Base-by-base conservation (phyloP, 345 rosid genomes). In the Euphorbia pulcherrima region DNA sequence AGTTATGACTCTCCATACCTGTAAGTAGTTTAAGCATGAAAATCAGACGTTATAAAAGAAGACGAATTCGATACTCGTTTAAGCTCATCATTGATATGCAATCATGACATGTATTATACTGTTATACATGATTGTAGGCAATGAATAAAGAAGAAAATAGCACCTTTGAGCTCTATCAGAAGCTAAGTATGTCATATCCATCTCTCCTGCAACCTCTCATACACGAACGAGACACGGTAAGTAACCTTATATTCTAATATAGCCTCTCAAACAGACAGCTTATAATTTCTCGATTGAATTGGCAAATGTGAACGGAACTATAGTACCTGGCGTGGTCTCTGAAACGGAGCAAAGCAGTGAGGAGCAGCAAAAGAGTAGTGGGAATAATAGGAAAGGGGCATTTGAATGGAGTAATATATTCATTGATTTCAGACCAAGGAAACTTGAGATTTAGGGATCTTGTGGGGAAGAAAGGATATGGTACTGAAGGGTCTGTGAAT, bases 321-420 rank as follows among this genome's bases (percentile, higher is more conserved):
- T 18, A 93, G 98, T 93, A 87, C 78, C 79, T 89, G 17, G 92
- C 96, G 1, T 90, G 98, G 98, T 89, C 96, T 18, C 78, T 89
- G 68, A 89, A 90, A 80, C 81, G 98, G 69, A 89, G 97, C 85
- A 90, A 90, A 76, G 94, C 96, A 0, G 96, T 90, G 81, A 86
- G 87, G 65, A 84, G 81, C 30, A 77, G 89, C 52, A 86, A 81
- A 81, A 83, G 73, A 30, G 96, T 93, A 72, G 96, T 86, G 66
- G 96, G 94, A 29, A 88, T 87, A 70, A 86, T 85, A 0, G 98
- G 98, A 37, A 89, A 80, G 68, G 92, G 97, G 44, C 98, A 90
- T 70, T 82, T 90, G 92, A 93, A 87, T 7, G 94, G 97, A 9
- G 90, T 93, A 60, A 81, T 90, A 56, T 88, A 88, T 41, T 84